Base-by-base conservation (phyloP, 1,139 yeast species). In the Keqinozyma sinolaborantium region DNA sequence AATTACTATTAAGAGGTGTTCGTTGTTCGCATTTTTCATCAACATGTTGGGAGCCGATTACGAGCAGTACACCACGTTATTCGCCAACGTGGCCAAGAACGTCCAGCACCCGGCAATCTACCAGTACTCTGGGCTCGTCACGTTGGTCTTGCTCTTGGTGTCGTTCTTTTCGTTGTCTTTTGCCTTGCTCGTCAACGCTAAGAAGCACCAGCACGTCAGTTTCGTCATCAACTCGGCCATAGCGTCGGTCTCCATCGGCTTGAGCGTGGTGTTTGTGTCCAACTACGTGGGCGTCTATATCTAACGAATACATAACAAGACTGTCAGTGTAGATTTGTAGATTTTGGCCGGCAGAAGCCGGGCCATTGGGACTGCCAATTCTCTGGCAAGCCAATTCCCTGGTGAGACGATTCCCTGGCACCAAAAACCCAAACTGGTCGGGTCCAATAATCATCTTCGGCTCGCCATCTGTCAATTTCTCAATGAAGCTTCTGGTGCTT, bases 201-300 rank as follows among this genome's bases (percentile, higher is more conserved):
- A 57, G 44, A 51, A 60, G 31, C 56, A 51, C 34, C 38, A 53
- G 6, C 52, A 64, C 3, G 35, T 51, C 13, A 44, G 47, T 7
- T 67, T 52, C 42, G 41, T 63, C 19, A 30, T 52, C 29, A 56
- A 58, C 43, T 61, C 70, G 2, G 30, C 55, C 19, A 45, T 65
- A 35, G 71, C 73, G 8, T 63, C 72, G 9, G 32, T 61, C 12
- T 50, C 71, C 14, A 52, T 69, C 34, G 73, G 70, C 1, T 53
- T 61, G 33, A 58, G 68, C 10, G 50, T 67, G 9, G 50, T 67
- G 12, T 56, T 59, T 43, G 53, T 65, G 16, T 56, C 70, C 34
- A 69, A 68, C 48, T 63, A 53, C 39, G 69, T 67, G 28, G 74
- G 74, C 18, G 74, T 69, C 4, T 66, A 67, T 42, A 58, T 67